A percentile compares a stretch with the other conserved stretches of the same genome.
Evolutionary conservation across 805 yeast species (phyloP).

Genomic region (Schwanniomyces yamadae): DNA sequence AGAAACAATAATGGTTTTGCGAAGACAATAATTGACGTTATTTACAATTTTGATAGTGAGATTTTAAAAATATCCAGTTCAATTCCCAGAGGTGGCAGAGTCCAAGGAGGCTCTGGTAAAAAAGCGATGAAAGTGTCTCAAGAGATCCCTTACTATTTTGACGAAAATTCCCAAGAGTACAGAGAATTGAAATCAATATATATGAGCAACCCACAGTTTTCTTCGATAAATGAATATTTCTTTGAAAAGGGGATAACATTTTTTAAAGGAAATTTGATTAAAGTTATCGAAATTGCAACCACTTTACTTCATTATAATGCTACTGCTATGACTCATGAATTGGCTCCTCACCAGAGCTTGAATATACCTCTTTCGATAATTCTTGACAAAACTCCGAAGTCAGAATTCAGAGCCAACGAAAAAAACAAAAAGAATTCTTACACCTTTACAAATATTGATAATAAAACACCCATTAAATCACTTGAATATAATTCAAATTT

Average conservation of each 20-base stretch:
- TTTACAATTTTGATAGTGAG: slow-evolving; percentile 15
- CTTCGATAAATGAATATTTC: slow-evolving; percentile 38
- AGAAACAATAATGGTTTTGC: slow-evolving; percentile 12
- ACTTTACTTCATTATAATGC: slow-evolving; percentile 30
- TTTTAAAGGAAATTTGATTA: slow-evolving; percentile 43
- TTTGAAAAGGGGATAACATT: slow-evolving; percentile 37
- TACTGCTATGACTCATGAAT: slow-evolving; percentile 23
- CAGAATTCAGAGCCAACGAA: too few relatives aligned
- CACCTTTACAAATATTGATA: neutral
- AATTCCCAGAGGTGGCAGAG: slow-evolving; percentile 27
- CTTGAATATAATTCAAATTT: neutral
- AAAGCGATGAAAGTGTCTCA: neutral
- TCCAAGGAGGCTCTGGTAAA: slow-evolving; percentile 27
- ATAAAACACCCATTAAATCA: neutral
- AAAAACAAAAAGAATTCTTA: neutral
- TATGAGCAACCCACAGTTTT: slow-evolving; percentile 32
- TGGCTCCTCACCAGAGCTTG: neutral
- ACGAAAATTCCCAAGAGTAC: slow-evolving; percentile 20
- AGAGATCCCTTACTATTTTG: neutral
- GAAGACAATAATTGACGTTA: slow-evolving; percentile 36
- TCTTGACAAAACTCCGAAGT: slow-evolving; percentile 1
- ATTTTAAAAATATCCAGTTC: neutral
- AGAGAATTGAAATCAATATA: slow-evolving; percentile 32
- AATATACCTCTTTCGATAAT: slow-evolving; percentile 2
- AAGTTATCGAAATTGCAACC: slow-evolving; percentile 35